phyloP scores from a whole-genome alignment of 2,329 filamentous ascomycete species.

The Trichoderma breve region DNA sequence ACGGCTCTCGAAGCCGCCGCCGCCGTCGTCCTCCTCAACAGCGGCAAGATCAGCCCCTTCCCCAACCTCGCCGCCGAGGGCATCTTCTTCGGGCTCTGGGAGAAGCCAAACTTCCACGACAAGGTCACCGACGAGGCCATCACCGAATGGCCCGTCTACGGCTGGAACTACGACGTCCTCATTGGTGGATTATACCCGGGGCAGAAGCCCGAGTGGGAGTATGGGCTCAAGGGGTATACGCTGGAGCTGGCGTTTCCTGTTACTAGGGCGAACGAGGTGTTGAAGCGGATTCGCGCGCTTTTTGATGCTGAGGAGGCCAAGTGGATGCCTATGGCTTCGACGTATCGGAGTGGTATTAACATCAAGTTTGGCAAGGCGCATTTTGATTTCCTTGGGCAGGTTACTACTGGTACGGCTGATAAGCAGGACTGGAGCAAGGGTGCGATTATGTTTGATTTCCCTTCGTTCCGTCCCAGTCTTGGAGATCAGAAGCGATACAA shows the following conservation, averaged over 20 bases:
- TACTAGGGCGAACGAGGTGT: constrained; percentile 46
- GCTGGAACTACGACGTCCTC: constrained; percentile 53
- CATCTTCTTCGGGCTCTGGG: constrained; percentile 49
- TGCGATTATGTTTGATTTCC: constrained; percentile 55
- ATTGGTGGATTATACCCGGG: constrained; percentile 51
- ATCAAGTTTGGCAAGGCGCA: constrained; percentile 52
- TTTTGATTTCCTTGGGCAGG: constrained; percentile 49
- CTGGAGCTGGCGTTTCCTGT: constrained; percentile 53
- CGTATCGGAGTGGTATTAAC: constrained; percentile 52
- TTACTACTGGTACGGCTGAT: constrained; percentile 47
- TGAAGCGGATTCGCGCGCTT: constrained; percentile 47
- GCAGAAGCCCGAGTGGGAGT: constrained; percentile 51
- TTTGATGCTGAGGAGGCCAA: constrained; percentile 47
- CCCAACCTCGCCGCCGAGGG: constrained; percentile 50
- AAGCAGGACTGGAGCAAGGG: constrained; percentile 47
- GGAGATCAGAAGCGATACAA: constrained; percentile 49
- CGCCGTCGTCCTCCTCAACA: constrained; percentile 44
- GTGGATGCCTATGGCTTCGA: constrained; percentile 47
- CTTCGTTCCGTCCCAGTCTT: constrained; percentile 44
- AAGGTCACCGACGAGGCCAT: constrained; percentile 47
- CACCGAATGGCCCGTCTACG: constrained; percentile 48
- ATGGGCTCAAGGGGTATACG: constrained; percentile 45
- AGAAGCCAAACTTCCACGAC: constrained; percentile 52
- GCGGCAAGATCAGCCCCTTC: constrained; percentile 45
- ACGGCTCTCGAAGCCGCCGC: constrained; percentile 42